Evolutionary conservation across 345 rosid genomes (phyloP).

Genomic region (Lepidium africanum): DNA sequence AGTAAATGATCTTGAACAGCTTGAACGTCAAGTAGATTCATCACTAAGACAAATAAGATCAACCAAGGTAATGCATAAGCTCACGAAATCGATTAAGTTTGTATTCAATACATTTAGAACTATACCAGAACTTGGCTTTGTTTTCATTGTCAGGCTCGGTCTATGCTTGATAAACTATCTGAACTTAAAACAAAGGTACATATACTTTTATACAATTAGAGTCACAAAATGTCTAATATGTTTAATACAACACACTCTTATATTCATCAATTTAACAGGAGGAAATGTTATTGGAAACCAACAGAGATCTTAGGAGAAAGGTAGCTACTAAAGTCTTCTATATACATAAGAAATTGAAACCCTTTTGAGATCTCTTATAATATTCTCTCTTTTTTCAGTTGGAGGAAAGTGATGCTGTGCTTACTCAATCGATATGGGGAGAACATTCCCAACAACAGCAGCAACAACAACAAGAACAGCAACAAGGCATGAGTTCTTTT

Average conservation of each 20-base stretch:
- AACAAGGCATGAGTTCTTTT: slow-evolving; percentile 18
- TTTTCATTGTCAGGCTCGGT: slow-evolving; percentile 24
- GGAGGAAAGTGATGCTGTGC: slow-evolving; percentile 28
- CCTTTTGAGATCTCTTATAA: not conserved
- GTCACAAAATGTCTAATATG: not conserved
- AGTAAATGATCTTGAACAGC: slow-evolving; percentile 66
- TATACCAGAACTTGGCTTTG: not conserved
- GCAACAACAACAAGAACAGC: slow-evolving; percentile 10
- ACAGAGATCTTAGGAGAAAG: slow-evolving; percentile 30
- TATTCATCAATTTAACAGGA: slow-evolving; percentile 15
- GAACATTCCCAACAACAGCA: slow-evolving; percentile 24
- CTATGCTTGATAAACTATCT: slow-evolving; percentile 30
- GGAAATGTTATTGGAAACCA: slow-evolving; percentile 31
- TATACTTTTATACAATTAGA: not conserved
- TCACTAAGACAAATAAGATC: slow-evolving; percentile 71
- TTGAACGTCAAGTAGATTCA: slow-evolving; percentile 62
- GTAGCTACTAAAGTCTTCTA: slow-evolving; percentile 9
- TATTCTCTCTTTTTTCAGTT: slow-evolving; percentile 9
- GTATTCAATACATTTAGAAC: not conserved
- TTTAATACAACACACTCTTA: not conserved
- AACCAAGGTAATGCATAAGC: slow-evolving; percentile 42
- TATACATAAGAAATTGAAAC: not conserved
- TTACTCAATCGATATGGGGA: slow-evolving; percentile 22
- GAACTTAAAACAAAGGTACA: slow-evolving; percentile 30
- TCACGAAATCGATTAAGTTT: not conserved